Conservation (phyloP, 1,284 basidiomycete species). For the Melanopsichium pennsylvanicum region DNA sequence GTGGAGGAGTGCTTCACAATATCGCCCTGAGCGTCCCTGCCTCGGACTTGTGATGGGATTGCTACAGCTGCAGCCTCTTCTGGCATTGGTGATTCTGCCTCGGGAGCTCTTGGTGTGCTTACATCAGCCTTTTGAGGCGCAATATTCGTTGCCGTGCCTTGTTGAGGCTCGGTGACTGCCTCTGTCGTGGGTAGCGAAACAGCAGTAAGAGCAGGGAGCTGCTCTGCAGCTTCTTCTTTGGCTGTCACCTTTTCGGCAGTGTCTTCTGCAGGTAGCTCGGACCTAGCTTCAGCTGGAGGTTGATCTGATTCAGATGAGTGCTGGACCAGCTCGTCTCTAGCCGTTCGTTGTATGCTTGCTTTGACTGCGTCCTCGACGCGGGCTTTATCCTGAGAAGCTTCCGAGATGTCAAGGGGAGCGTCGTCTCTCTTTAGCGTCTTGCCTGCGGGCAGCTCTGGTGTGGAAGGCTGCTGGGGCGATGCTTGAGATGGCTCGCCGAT, state of each 20-base stretch:
- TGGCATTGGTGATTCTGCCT: no score
- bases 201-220: background rate
- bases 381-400: background rate
- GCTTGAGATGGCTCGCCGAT: conserved; percentile 2
- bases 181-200: background rate
- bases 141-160: background rate
- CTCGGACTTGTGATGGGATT: background rate
- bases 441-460: conserved; percentile 7
- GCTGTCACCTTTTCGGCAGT: background rate
- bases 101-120: conserved; percentile 8
- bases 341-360: background rate
- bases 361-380: background rate
- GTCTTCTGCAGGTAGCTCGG: background rate
- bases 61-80: background rate
- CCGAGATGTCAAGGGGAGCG: background rate
- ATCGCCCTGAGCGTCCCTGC: background rate
- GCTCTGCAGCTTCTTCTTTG: conserved; percentile 3
- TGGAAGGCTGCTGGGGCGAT: conserved; percentile 13
- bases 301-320: background rate
- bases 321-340: background rate
- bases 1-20: background rate
- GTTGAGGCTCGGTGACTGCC: background rate
- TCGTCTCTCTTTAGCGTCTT: background rate
- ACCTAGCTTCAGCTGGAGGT: background rate
- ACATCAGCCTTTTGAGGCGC: conserved; percentile 4